Percentiles rank a stretch among this genome's conserved stretches.
Conservation (phyloP, 2,329 filamentous ascomycete species). For the Blastomyces emzantsi region DNA sequence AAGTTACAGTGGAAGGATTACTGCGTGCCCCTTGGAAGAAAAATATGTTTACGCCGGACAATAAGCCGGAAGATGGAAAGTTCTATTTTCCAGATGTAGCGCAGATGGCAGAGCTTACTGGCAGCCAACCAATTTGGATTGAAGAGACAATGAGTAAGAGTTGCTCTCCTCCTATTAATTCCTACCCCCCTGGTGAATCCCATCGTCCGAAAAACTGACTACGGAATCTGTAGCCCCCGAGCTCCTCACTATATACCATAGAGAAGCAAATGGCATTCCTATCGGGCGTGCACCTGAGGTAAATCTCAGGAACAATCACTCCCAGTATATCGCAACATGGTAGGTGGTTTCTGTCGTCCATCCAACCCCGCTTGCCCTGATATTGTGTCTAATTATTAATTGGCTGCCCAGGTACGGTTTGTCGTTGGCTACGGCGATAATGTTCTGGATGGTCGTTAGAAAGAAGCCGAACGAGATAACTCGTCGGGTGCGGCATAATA, state of each 20-base stretch:
- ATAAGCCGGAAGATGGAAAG: constrained; percentile 69
- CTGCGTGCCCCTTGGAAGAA: constrained; percentile 88
- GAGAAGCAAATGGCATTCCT: constrained; percentile 72
- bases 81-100: constrained; percentile 94
- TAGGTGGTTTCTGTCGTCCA: constrained; percentile 40
- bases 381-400: constrained; percentile 6
- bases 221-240: constrained; percentile 55
- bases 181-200: constrained; percentile 13
- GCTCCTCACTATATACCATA: constrained; percentile 64
- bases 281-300: constrained; percentile 84
- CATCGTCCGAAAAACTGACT: constrained; percentile 13
- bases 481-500: constrained; percentile 66
- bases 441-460: constrained; percentile 92
- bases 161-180: neutral
- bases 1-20: constrained; percentile 73
- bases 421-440: constrained; percentile 74
- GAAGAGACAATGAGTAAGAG: constrained; percentile 82
- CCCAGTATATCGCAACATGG: constrained; percentile 99
- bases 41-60: constrained; percentile 94
- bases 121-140: constrained; percentile 84
- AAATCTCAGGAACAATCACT: constrained; percentile 90
- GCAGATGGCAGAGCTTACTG: constrained; percentile 77
- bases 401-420: constrained; percentile 65
- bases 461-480: constrained; percentile 68
- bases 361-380: neutral